These are phyloP conservation scores for Pugionium cornutum DNA, from an alignment of 345 rosid genomes.

Conservation along the genomic window DNA sequence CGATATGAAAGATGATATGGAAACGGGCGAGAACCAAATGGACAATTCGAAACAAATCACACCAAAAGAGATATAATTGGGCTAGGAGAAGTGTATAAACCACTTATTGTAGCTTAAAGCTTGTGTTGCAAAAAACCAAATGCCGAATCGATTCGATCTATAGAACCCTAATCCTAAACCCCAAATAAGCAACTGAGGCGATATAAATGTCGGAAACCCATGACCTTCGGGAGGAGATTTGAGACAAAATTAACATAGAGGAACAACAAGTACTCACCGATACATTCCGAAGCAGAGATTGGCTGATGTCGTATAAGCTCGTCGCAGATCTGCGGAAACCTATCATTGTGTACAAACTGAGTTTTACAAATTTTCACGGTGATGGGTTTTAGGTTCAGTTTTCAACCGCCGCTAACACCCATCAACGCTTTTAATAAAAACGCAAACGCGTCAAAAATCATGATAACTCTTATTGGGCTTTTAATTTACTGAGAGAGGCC, in stretches of 20 bases:
- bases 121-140: neutral
- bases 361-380: constrained; percentile 9
- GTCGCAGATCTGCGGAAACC: constrained; percentile 45
- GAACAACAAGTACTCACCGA: constrained; percentile 30
- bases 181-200: neutral
- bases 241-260: neutral
- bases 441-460: neutral
- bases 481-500: neutral
- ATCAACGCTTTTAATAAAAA: constrained; percentile 1
- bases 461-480: neutral
- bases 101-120: neutral
- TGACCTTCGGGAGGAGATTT: neutral
- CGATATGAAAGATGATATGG: too few species aligned
- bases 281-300: constrained; percentile 40
- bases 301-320: constrained; percentile 41
- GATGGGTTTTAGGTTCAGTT: constrained; percentile 28
- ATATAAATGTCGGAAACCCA: neutral
- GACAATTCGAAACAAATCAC: too few species aligned
- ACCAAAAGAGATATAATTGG: too few species aligned
- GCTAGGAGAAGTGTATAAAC: too few species aligned
- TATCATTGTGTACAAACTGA: constrained; percentile 30
- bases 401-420: constrained; percentile 13
- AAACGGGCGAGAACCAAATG: too few species aligned
- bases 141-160: constrained; percentile 14
- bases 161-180: constrained; percentile 4